A percentile compares a stretch with the other conserved stretches of the same genome.
These are phyloP conservation scores for Didymosphaeria variabile DNA, from an alignment of 2,329 filamentous ascomycete species.

Conservation along the genomic window DNA sequence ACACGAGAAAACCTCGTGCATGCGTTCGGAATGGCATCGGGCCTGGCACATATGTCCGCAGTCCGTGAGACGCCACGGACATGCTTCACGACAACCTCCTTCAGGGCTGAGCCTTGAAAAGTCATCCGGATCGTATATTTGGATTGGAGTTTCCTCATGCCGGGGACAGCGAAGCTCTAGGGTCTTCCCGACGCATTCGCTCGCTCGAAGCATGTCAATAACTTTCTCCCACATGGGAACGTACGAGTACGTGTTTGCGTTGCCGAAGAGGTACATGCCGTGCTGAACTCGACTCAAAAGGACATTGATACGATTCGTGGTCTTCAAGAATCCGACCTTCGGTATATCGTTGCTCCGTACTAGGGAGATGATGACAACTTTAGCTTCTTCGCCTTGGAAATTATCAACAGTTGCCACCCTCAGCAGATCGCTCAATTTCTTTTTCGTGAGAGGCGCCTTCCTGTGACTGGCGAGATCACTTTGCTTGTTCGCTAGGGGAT, in stretches of 20 bases:
- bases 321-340: slow-evolving; percentile 72
- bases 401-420: slow-evolving; percentile 74
- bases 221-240: slow-evolving; percentile 73
- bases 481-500: background rate
- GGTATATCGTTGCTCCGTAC: slow-evolving; percentile 71
- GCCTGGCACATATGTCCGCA: slow-evolving; percentile 43
- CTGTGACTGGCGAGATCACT: background rate
- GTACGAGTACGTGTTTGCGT: slow-evolving; percentile 64
- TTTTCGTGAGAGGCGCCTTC: slow-evolving; percentile 31
- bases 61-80: slow-evolving; percentile 28
- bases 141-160: slow-evolving; percentile 34
- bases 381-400: slow-evolving; percentile 80
- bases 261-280: slow-evolving; percentile 76
- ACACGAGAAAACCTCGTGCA: slow-evolving; percentile 40
- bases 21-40: slow-evolving; percentile 41
- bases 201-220: slow-evolving; percentile 58
- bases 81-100: slow-evolving; percentile 40
- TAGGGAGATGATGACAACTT: slow-evolving; percentile 74
- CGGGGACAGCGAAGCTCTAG: slow-evolving; percentile 41
- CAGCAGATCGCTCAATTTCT: slow-evolving; percentile 31
- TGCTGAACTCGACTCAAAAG: slow-evolving; percentile 72
- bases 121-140: slow-evolving; percentile 39
- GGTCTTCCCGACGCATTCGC: slow-evolving; percentile 24
- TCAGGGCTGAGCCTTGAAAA: slow-evolving; percentile 40
- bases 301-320: slow-evolving; percentile 74